These are phyloP conservation scores for Crithidia mellificae DNA, from an alignment of 208 protist species.

Conservation along the genomic window DNA sequence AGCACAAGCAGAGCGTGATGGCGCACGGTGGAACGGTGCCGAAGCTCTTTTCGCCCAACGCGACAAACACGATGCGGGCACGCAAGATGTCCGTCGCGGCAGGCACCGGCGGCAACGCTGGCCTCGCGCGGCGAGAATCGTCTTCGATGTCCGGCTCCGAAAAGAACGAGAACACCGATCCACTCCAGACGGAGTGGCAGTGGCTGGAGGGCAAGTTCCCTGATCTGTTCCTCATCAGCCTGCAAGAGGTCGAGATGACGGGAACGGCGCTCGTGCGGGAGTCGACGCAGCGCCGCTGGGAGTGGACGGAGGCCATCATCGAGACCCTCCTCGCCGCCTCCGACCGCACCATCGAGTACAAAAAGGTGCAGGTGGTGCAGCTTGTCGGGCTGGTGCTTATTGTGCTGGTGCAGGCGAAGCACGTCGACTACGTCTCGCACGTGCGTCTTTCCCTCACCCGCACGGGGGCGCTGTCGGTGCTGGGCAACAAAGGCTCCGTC, in stretches of 20 bases:
- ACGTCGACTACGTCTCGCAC: constrained; percentile 69
- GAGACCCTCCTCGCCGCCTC: constrained; percentile 48
- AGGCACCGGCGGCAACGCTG: neutral
- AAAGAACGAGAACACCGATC: neutral
- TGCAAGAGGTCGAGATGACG: constrained; percentile 89
- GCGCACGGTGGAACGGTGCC: constrained; percentile 6
- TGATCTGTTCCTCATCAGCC: constrained; percentile 73
- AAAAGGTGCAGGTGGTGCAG: constrained; percentile 68
- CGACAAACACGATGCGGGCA: constrained; percentile 9
- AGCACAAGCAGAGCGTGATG: constrained; percentile 26
- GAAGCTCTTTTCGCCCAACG: constrained; percentile 9
- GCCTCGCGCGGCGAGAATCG: neutral
- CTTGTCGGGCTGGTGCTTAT: constrained; percentile 82
- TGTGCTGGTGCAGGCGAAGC: constrained; percentile 54
- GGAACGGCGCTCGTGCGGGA: constrained; percentile 73
- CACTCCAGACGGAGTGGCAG: constrained; percentile 22
- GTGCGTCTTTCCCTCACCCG: constrained; percentile 72
- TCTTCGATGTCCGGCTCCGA: neutral
- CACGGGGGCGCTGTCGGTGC: constrained; percentile 68
- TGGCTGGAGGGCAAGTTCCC: constrained; percentile 52
- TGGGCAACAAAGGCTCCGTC: constrained; percentile 93
- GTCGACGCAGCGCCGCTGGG: constrained; percentile 53
- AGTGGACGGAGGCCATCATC: constrained; percentile 73
- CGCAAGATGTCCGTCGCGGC: constrained; percentile 16
- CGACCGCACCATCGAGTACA: constrained; percentile 50